Evolutionary conservation across 2,329 filamentous ascomycete species (phyloP), one percentile per base, ranked within the genome.

Genomic region (Pestalotiopsis sp.): DNA sequence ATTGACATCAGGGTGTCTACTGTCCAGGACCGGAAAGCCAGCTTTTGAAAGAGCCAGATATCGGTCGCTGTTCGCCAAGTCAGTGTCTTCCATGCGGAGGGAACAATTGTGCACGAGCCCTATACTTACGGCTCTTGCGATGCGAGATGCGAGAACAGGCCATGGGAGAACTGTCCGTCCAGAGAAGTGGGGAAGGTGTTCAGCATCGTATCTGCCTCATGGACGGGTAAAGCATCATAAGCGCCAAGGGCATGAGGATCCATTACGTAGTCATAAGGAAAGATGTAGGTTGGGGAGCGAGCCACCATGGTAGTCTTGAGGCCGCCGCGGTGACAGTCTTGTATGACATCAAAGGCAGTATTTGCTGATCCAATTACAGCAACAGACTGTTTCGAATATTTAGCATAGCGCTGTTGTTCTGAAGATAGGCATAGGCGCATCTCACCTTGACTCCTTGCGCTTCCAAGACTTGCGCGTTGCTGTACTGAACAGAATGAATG

Each of bases 341-440:
- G 73, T 45, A 80, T 70, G 1, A 82, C 72, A 72, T 84, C 81
- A 61, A 84, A 84, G 5, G 79, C 82, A 2, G 79, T 81, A 68
- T 83, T 83, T 17, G 79, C 80, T 2, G 81, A 80, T 14, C 81
- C 82, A 41, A 81, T 74, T 6, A 82, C 71, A 9, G 77, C 61
- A 14, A 78, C 79, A 2, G 78, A 75, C 76, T 69, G 58, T 36
- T 9, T 36, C 39, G n/a, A 27, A 20, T 23, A 3, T 12, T 58
- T 27, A 58, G 13, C n/a, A 4, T 20, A 13, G 9, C 20, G 12
- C 1, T 23, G 4, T 20, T 23, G 2, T 31, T 9, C 13, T 39
- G 9, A n/a, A 12, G 31, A 20, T 23, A 23, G 25, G 12, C 56
- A 20, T 23, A 23, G 25, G 12, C 56, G 20, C 20, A 17, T 31